These are phyloP conservation scores for Xylariales sp. DNA, from an alignment of 2,329 filamentous ascomycete genomes.

Conservation along the genomic window DNA sequence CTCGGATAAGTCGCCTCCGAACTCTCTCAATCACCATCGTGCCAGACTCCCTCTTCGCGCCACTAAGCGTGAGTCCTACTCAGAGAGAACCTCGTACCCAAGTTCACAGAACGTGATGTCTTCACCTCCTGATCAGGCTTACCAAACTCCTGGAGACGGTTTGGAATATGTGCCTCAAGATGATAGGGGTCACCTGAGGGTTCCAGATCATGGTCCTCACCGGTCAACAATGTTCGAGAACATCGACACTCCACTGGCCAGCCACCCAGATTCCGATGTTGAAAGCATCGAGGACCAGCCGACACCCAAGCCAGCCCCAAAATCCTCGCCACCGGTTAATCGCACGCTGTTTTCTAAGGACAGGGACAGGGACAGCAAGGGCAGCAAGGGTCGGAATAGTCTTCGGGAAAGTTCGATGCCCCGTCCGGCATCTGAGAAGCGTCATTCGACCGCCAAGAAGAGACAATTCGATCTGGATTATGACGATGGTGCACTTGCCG, in stretches of 20 bases:
- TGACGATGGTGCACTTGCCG: constrained; percentile 49
- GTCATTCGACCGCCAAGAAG: constrained; percentile 20
- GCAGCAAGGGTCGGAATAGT: constrained; percentile 9
- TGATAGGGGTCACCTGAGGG: constrained; percentile 13
- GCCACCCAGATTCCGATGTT: constrained; percentile 21
- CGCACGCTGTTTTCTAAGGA: constrained; percentile 23
- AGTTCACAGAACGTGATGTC: not conserved
- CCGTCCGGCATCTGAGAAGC: constrained; percentile 19
- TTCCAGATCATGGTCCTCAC: constrained; percentile 18
- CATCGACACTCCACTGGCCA: constrained; percentile 23
- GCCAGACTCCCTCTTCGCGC: constrained; percentile 8
- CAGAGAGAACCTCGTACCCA: constrained; percentile 7
- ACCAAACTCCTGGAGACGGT: constrained; percentile 18
- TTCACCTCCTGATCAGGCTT: constrained; percentile 16
- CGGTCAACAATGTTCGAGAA: constrained; percentile 26
- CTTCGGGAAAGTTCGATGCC: constrained; percentile 17
- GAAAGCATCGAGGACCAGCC: constrained; percentile 21
- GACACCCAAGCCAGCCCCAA: constrained; percentile 21
- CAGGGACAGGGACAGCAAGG: constrained; percentile 16
- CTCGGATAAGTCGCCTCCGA: constrained; percentile 9
- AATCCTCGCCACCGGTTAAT: constrained; percentile 21
- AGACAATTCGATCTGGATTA: constrained; percentile 42
- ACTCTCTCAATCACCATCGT: constrained; percentile 7
- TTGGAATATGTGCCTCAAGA: constrained; percentile 16
- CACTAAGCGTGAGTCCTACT: constrained; percentile 6